Percentiles rank a stretch among this genome's conserved stretches.
Conservation (phyloP, 768 basidiomycete species). For the Boletus rubroflammeus region DNA sequence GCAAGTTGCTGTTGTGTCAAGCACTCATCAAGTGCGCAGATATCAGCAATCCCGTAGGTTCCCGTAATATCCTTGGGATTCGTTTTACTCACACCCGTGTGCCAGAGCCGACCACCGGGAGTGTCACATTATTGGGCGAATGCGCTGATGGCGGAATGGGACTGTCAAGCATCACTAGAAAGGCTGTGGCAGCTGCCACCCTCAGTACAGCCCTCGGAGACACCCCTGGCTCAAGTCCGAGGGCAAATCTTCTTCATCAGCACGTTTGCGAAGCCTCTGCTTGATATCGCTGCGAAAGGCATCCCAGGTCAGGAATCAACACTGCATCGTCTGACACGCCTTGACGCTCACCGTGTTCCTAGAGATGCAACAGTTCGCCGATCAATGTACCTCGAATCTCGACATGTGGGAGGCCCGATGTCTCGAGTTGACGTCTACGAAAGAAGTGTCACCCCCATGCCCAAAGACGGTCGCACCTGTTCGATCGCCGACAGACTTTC, state of each 20-base stretch:
- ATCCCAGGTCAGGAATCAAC: slow-evolving; percentile 58
- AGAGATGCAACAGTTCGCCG: slow-evolving; percentile 69
- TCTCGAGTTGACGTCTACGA: slow-evolving; percentile 34
- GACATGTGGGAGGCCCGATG: slow-evolving; percentile 60
- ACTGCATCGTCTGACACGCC: background rate
- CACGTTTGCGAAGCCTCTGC: slow-evolving; percentile 77
- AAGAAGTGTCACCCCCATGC: slow-evolving; percentile 2
- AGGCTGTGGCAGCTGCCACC: slow-evolving; percentile 67
- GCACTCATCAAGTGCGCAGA: slow-evolving; percentile 96
- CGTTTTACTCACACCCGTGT: slow-evolving; percentile 6
- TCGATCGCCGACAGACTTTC: slow-evolving; percentile 41
- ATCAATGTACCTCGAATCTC: slow-evolving; percentile 68
- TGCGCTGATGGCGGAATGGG: slow-evolving; percentile 88
- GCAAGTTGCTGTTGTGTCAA: slow-evolving; percentile 77
- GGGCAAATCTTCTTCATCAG: slow-evolving; percentile 89
- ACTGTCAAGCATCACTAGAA: slow-evolving; percentile 84
- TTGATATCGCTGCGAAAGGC: slow-evolving; percentile 67
- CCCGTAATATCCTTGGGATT: background rate
- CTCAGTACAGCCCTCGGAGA: slow-evolving; percentile 46
- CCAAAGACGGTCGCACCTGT: slow-evolving; percentile 23
- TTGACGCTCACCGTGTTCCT: slow-evolving; percentile 11
- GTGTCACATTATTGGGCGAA: slow-evolving; percentile 92
- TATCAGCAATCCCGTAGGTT: slow-evolving; percentile 93
- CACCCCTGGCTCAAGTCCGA: slow-evolving; percentile 62
- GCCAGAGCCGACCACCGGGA: slow-evolving; percentile 84